Evolutionary conservation across 805 yeast species (phyloP).

Genomic region (Wickerhamomyces xylosicus): DNA sequence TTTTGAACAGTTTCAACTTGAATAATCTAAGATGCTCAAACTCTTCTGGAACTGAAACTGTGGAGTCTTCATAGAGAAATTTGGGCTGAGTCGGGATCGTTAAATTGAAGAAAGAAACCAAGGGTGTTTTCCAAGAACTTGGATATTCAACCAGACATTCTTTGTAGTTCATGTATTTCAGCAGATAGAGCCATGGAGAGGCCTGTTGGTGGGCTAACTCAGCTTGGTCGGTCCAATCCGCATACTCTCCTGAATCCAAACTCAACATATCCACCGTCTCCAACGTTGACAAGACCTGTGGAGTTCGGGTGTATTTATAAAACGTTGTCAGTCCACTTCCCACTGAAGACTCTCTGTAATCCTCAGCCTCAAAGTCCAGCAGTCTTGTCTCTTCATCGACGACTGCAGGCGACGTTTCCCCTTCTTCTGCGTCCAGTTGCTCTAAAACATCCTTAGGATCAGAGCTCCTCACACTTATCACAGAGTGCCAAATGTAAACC

Average conservation of each 20-base stretch:
- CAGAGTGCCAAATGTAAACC: constrained; percentile 40
- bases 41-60: too few relatives aligned
- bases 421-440: not conserved
- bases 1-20: too few relatives aligned
- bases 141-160: constrained; percentile 1
- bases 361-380: not conserved
- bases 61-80: constrained; percentile 1
- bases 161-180: constrained; percentile 3
- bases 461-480: constrained; percentile 31
- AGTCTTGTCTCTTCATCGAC: constrained; percentile 4
- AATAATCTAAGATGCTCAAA: too few relatives aligned
- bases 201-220: not conserved
- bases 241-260: not conserved
- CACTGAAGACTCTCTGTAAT: not conserved
- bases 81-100: constrained; percentile 8
- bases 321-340: not conserved
- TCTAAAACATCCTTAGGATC: not conserved
- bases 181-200: constrained; percentile 4
- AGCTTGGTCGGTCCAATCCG: not conserved
- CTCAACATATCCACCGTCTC: not conserved
- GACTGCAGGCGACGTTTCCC: constrained; percentile 2
- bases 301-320: not conserved
- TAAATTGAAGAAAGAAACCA: constrained; percentile 6
- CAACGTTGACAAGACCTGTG: not conserved
- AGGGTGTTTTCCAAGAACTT: constrained; percentile 1